A percentile compares a stretch with the other conserved stretches of the same genome.
phyloP scores from a whole-genome alignment of 2,329 filamentous ascomycete genomes.

The Arthrobotrys iridis region DNA sequence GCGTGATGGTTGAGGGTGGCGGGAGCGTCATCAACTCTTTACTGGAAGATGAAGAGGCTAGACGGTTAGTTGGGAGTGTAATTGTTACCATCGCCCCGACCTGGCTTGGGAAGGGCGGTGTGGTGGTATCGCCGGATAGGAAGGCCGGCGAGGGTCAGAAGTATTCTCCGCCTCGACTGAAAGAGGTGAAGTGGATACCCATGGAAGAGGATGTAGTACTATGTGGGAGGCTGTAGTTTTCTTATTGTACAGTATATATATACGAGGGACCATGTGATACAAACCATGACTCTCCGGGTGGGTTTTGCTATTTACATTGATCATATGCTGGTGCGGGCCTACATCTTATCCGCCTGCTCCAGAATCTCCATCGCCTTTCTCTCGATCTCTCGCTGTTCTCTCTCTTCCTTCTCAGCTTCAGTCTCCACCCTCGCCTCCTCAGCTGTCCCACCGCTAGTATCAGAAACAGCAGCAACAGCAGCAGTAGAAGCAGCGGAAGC shows the following conservation, averaged over 20 bases:
- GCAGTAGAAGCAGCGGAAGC: background rate
- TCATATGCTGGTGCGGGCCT: background rate
- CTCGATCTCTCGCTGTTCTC: conserved; percentile 56
- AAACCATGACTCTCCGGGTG: background rate
- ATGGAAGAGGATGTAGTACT: conserved; percentile 85
- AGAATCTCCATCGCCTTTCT: conserved; percentile 58
- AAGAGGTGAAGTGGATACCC: conserved; percentile 76
- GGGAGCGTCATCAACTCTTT: conserved; percentile 83
- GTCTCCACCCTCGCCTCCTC: conserved; percentile 29
- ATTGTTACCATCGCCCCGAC: conserved; percentile 90
- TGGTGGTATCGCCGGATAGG: conserved; percentile 77
- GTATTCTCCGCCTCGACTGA: conserved; percentile 70
- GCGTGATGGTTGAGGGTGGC: conserved; percentile 93
- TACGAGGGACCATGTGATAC: conserved; percentile 16
- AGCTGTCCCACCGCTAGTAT: background rate
- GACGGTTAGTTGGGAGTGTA: conserved; percentile 75
- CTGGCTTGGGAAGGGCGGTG: conserved; percentile 85
- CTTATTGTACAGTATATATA: background rate
- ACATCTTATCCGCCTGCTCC: conserved; percentile 39
- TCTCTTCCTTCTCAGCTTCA: conserved; percentile 33
- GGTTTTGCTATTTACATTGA: background rate
- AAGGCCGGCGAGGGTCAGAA: conserved; percentile 65
- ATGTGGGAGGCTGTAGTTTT: conserved; percentile 70
- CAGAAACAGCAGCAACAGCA: background rate
- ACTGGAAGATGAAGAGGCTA: conserved; percentile 69